Evolutionary conservation across 2,329 filamentous ascomycete species (phyloP).

Genomic region (Zasmidium cellare): DNA sequence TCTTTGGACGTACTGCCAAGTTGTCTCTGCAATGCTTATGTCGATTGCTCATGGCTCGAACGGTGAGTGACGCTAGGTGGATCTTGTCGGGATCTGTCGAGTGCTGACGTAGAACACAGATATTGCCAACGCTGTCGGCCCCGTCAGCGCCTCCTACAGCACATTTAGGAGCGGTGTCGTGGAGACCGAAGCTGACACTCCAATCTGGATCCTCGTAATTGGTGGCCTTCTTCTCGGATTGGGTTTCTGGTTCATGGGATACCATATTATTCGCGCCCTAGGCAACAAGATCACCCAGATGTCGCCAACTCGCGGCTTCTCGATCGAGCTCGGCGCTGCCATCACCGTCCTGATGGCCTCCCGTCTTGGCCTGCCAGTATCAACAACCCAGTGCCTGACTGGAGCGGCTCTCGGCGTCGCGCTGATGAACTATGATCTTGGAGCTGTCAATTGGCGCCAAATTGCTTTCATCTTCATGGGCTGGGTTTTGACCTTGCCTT

Average conservation of each 20-base stretch:
- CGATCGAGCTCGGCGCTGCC: conserved; percentile 61
- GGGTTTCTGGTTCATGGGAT: conserved; percentile 62
- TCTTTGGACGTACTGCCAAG: conserved; percentile 65
- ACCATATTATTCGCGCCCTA: conserved; percentile 62
- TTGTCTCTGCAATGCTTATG: conserved; percentile 31
- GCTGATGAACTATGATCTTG: conserved; percentile 58
- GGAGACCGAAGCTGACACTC: conserved; percentile 51
- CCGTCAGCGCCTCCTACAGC: conserved; percentile 61
- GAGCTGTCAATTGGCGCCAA: conserved; percentile 63
- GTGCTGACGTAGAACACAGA: conserved; percentile 61
- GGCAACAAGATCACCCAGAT: conserved; percentile 63
- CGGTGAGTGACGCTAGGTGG: conserved; percentile 38
- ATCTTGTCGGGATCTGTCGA: neutral
- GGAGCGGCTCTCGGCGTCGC: conserved; percentile 63
- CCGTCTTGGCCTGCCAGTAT: conserved; percentile 60
- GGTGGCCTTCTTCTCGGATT: conserved; percentile 54
- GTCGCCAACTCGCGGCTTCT: conserved; percentile 59
- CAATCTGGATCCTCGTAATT: conserved; percentile 61
- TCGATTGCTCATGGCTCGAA: conserved; percentile 61
- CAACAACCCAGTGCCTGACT: conserved; percentile 64
- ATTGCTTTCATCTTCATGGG: conserved; percentile 59
- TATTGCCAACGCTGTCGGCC: conserved; percentile 60
- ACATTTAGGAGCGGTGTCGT: conserved; percentile 55
- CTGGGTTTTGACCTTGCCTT: conserved; percentile 61
- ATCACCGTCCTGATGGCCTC: conserved; percentile 64